Evolutionary conservation across 305 asterid genomes (phyloP).

Genomic region (Galium porrigens): DNA sequence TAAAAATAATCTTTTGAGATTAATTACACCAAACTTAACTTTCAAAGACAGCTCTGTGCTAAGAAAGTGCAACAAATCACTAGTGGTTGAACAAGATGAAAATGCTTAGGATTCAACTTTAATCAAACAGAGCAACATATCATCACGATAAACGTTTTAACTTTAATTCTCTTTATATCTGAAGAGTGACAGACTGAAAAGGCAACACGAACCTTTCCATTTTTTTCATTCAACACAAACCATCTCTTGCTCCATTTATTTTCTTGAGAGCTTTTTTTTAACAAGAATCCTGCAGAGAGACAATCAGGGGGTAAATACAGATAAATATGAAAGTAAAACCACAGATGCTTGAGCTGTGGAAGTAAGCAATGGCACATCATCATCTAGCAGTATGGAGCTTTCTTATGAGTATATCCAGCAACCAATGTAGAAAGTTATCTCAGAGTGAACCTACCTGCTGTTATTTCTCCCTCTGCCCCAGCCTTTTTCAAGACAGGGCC

Average conservation of each 20-base stretch:
- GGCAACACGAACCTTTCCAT: constrained; percentile 63
- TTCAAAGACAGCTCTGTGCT: background rate
- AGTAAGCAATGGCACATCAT: background rate
- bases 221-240: constrained; percentile 91
- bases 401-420: background rate
- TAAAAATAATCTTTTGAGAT: background rate
- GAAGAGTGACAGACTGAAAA: background rate
- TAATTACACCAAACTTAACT: too few species aligned
- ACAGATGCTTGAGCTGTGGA: background rate
- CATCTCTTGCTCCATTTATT: constrained; percentile 92
- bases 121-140: background rate
- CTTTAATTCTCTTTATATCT: background rate
- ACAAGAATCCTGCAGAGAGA: constrained; percentile 47
- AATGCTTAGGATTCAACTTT: background rate
- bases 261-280: constrained; percentile 77
- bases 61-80: background rate
- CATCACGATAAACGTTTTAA: background rate
- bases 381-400: background rate
- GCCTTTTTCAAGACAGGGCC: constrained; percentile 68
- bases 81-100: background rate
- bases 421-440: constrained; percentile 5
- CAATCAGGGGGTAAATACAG: background rate
- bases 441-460: constrained; percentile 75
- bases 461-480: constrained; percentile 89
- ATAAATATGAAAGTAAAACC: background rate